Conservation (phyloP, 208 protist species). For the Acanthamoeba healyi region DNA sequence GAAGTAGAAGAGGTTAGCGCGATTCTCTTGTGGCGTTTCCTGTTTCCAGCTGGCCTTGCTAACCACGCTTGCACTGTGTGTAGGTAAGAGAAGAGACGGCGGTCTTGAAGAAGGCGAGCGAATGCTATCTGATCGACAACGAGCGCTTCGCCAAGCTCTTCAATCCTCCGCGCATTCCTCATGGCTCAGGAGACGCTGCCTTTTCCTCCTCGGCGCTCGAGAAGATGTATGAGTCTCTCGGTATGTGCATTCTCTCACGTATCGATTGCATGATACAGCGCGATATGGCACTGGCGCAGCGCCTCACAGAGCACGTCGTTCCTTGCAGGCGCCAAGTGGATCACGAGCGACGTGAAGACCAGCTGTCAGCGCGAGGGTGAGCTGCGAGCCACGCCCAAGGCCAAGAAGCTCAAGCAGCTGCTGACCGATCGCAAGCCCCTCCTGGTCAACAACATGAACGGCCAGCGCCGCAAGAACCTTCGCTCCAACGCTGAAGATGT, state of each 20-base stretch:
- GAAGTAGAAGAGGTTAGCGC: neutral
- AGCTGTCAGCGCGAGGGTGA: neutral
- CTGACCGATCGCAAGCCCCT: conserved; percentile 40
- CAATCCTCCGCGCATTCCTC: conserved; percentile 29
- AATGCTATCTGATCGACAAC: conserved; percentile 59
- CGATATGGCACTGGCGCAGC: neutral
- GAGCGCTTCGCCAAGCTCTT: conserved; percentile 40
- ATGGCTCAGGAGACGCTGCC: neutral
- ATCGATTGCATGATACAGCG: no score
- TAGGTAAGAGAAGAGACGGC: neutral
- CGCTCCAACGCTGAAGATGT: conserved; percentile 28
- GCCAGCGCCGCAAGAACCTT: conserved; percentile 19
- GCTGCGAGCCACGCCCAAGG: neutral
- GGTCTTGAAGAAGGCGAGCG: conserved; percentile 36
- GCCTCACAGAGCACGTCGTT: neutral
- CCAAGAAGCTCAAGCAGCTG: neutral
- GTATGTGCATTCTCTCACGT: neutral
- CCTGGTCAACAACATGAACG: conserved; percentile 64
- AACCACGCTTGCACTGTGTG: no score
- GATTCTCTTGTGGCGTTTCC: no score
- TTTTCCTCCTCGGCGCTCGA: conserved; percentile 18
- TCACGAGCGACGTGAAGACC: conserved; percentile 44
- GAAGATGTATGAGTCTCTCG: conserved; percentile 9
- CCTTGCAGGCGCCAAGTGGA: neutral
- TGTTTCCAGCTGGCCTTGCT: no score